A percentile compares a stretch with the other conserved stretches of the same genome.
Evolutionary conservation across 2,329 filamentous ascomycete genomes (phyloP).

Genomic region (Ophioceras dolichostomum): DNA sequence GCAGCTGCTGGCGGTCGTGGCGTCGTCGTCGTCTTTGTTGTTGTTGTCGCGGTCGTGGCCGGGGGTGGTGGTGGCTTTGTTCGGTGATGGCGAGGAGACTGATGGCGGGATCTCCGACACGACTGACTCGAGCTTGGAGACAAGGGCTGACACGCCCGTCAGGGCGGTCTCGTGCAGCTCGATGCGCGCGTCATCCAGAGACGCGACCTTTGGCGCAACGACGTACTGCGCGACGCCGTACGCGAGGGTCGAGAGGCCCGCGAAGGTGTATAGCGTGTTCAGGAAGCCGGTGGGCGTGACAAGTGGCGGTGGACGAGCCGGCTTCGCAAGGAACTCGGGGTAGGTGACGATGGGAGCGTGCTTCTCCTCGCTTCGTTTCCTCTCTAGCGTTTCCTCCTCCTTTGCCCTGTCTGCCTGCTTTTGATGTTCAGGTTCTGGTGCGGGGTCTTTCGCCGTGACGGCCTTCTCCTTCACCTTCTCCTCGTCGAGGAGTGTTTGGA

Average conservation of each 20-base stretch:
- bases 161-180: constrained; percentile 38
- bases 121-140: constrained; percentile 37
- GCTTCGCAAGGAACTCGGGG: constrained; percentile 53
- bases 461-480: constrained; percentile 3
- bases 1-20: constrained; percentile 30
- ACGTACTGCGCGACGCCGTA: constrained; percentile 63
- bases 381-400: constrained; percentile 3
- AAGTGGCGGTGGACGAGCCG: constrained; percentile 44
- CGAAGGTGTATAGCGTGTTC: constrained; percentile 45
- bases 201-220: constrained; percentile 47
- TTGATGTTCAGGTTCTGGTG: constrained; percentile 1
- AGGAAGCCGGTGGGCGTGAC: constrained; percentile 47
- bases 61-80: neutral
- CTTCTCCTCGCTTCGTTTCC: constrained; percentile 15
- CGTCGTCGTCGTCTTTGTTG: constrained; percentile 7
- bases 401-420: neutral
- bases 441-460: too few species aligned
- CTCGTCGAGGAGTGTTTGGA: constrained; percentile 48
- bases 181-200: constrained; percentile 35
- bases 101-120: constrained; percentile 48
- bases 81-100: constrained; percentile 4
- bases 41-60: constrained; percentile 7
- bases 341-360: constrained; percentile 55
- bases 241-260: constrained; percentile 45
- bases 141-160: constrained; percentile 29